Evolutionary conservation across 495 filamentous ascomycete genomes (phyloP), one percentile per base, ranked within the genome.

Genomic region (Tuber borchii): DNA sequence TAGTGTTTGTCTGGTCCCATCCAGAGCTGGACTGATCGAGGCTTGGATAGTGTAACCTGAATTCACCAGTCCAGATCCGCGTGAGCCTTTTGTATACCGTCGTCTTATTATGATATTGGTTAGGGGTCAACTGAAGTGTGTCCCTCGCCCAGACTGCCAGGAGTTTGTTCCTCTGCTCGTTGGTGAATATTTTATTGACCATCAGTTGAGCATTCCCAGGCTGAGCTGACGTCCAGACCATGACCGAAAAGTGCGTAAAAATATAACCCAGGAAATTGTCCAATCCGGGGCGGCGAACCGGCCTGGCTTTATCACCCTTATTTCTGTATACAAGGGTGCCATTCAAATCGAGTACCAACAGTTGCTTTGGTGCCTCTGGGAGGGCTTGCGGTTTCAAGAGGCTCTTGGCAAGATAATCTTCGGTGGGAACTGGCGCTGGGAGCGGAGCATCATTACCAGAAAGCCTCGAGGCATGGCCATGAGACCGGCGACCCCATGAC

Each of bases 331-430:
- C 86, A 4, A 99, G 86, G 0, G 96, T 97, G 74, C 96, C 95
- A 84, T 98, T 99, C 0, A 99, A 87, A 83, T 99, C 95, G 74
- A 98, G 89, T 42, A 98, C 88, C 31, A 99, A 84, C 2, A 99
- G 89, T 1, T 97, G 84, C 16, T 86, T 84, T 3, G 84, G 84
- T 10, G 86, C 83, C 2, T 75, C 2, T 1, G 78, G 61, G 1
- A 86, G 77, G 0, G 44, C 45, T 39, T 70, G 76, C 0, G 83
- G 76, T 1, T 76, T 74, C 22, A 78, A 37, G 31, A 80, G 82
- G 2, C 85, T 80, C 0, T 73, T 79, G 7, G 31, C 1, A 22
- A 87, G 82, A 81, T 90, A 90, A 31, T 71, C 72, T 0, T 71
- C 22, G 0, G 85, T 84, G 0, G 88, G 87, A 0, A 84, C 44